Conservation (phyloP, 169 alveolate genomes). For the Neospora caninum region DNA sequence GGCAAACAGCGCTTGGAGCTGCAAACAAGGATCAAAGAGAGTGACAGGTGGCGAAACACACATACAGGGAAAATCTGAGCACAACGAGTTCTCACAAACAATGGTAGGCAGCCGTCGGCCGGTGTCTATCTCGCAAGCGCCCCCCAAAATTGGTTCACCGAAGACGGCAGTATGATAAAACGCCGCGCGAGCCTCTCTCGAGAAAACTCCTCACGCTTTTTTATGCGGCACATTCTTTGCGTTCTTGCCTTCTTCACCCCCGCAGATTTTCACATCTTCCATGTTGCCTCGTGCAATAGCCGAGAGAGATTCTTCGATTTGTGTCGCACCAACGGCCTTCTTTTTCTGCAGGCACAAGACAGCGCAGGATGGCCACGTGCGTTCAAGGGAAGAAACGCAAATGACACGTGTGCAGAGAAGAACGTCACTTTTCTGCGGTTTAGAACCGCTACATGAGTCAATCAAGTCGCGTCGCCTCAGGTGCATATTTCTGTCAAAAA, state of each 20-base stretch:
- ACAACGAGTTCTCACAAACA: no score
- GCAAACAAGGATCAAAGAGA: no score
- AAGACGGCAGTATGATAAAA: no score
- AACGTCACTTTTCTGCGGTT: background rate
- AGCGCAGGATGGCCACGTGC: background rate
- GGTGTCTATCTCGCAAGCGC: no score
- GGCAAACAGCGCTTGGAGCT: no score
- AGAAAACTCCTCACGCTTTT: background rate
- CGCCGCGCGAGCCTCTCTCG: no score
- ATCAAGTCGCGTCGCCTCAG: background rate
- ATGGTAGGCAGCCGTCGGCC: no score
- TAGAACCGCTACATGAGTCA: background rate
- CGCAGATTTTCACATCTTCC: background rate
- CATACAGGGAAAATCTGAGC: no score
- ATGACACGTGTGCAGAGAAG: background rate
- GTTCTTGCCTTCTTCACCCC: background rate
- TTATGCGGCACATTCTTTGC: background rate
- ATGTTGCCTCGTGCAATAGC: slow-evolving; percentile 6
- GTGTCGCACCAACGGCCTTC: slow-evolving; percentile 21
- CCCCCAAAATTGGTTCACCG: no score
- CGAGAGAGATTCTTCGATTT: slow-evolving; percentile 14
- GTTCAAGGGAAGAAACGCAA: background rate
- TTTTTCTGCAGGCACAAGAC: background rate
- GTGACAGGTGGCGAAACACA: no score
- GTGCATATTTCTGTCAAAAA: background rate